Base-by-base conservation (phyloP, 208 protist genomes). In the Trypanosoma boissoni region DNA sequence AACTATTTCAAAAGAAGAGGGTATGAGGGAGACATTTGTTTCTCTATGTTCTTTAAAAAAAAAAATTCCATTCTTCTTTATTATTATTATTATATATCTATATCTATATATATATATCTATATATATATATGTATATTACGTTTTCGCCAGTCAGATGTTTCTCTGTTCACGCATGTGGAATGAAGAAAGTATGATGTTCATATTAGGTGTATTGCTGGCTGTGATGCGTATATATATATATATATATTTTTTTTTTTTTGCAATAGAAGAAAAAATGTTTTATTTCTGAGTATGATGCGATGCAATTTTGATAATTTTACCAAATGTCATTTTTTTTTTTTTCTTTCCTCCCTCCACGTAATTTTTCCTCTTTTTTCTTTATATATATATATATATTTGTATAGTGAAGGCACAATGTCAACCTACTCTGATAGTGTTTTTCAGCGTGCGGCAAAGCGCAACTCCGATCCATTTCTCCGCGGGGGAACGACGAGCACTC, bases 391-490 rank as follows among this genome's bases (percentile, higher is more conserved):
- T 12, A 39, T 12, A 39, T 39, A 39, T 12, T 39, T 39, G 12
- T 12, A 39, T 39, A 39, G 34, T 16, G n/a, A n/a, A n/a, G n/a
- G n/a, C n/a, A 16, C 12, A 6, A 39, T 39, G 34, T 16, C 34
- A 39, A 16, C 52, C 4, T 44, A 44, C n/a, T 12, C 23, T 3
- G 66, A 67, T 28, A 49, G 39, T 49, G 52, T 73, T 18, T 66
- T 65, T 56, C 0, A 20, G 49, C 50, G 58, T 5, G 53, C 61
- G 2, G 59, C 64, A 23, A 28, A 45, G 23, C 51, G 26, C 1
- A 59, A 50, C 14, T 18, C 23, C 0, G 83, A 91, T 56, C 68
- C 69, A 14, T 91, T 86, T 53, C 63, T 86, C 48, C 83, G 83
- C 45, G 60, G 73, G 3, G 74, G 72, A 18, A 91, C 79, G 0